Percentiles rank a stretch among this genome's conserved stretches.
phyloP scores from a whole-genome alignment of 2,329 filamentous ascomycete genomes.

The Trichoderma arundinaceum region DNA sequence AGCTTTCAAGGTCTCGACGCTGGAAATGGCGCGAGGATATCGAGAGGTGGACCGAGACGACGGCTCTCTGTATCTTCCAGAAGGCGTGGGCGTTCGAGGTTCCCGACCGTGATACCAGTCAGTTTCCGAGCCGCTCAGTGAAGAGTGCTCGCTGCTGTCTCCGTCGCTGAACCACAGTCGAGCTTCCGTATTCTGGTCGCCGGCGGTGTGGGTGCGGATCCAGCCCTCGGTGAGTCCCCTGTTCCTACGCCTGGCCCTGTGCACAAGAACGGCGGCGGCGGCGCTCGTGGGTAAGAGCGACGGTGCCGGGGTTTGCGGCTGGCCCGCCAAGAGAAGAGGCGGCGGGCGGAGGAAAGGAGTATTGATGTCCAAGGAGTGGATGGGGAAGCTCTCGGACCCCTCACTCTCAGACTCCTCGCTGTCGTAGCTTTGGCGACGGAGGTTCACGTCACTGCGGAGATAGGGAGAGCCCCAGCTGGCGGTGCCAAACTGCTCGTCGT shows the following conservation, averaged over 20 bases:
- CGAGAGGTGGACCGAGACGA: constrained; percentile 41
- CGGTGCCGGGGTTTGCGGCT: constrained; percentile 36
- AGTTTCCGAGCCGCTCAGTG: constrained; percentile 69
- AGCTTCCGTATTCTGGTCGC: constrained; percentile 70
- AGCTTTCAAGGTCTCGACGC: constrained; percentile 61
- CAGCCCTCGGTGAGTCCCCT: constrained; percentile 79
- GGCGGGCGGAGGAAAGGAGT: constrained; percentile 67
- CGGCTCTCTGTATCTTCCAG: constrained; percentile 34
- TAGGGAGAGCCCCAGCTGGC: constrained; percentile 94
- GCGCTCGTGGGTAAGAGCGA: constrained; percentile 52
- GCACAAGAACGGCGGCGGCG: constrained; percentile 67
- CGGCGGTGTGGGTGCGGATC: constrained; percentile 84
- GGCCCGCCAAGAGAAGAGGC: constrained; percentile 45
- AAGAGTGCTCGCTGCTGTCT: constrained; percentile 75
- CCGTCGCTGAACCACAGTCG: constrained; percentile 83
- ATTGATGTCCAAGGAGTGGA: constrained; percentile 65
- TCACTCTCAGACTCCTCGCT: constrained; percentile 66
- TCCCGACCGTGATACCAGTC: constrained; percentile 59
- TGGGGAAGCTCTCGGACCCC: constrained; percentile 62
- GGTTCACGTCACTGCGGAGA: constrained; percentile 64
- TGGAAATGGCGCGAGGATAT: constrained; percentile 57
- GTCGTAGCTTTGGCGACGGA: constrained; percentile 59
- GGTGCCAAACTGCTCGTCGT: constrained; percentile 59
- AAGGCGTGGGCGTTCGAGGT: constrained; percentile 55
- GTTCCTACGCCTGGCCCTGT: constrained; percentile 63